A percentile compares a stretch with the other conserved stretches of the same genome.
Evolutionary conservation across 1,284 basidiomycete genomes (phyloP).

Genomic region (Nidula niveotomentosa): DNA sequence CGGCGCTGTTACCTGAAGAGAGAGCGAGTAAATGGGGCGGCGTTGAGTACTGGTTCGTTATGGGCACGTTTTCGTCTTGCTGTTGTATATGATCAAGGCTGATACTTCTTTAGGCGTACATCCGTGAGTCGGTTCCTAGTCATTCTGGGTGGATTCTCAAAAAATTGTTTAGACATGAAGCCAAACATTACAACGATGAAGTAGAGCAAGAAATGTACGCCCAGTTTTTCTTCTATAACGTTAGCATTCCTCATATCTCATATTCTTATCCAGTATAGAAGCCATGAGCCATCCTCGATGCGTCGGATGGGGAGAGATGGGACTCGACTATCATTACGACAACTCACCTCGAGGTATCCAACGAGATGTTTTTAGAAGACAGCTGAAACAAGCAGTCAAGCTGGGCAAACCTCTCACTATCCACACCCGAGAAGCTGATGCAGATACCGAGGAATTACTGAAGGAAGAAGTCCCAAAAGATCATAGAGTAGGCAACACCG

Average conservation of each 20-base stretch:
- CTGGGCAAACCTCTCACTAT: slow-evolving; percentile 76
- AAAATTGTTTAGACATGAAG: slow-evolving; percentile 56
- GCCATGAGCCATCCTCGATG: slow-evolving; percentile 79
- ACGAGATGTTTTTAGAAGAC: slow-evolving; percentile 61
- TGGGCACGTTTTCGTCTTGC: slow-evolving; percentile 47
- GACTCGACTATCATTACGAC: slow-evolving; percentile 83
- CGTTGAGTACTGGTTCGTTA: slow-evolving; percentile 73
- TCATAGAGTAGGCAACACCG: slow-evolving; percentile 46
- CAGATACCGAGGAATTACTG: slow-evolving; percentile 74
- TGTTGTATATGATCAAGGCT: background rate
- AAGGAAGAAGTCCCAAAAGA: slow-evolving; percentile 70
- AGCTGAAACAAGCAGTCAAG: slow-evolving; percentile 64
- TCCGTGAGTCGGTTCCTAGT: slow-evolving; percentile 48
- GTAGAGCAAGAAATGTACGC: slow-evolving; percentile 69
- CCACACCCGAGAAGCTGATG: slow-evolving; percentile 80
- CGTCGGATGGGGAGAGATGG: slow-evolving; percentile 85
- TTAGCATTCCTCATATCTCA: background rate
- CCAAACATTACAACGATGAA: slow-evolving; percentile 62
- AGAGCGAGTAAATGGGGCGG: slow-evolving; percentile 56
- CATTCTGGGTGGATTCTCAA: too few relatives aligned
- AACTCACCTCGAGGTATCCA: slow-evolving; percentile 70
- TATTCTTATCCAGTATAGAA: slow-evolving; percentile 45
- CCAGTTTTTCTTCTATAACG: slow-evolving; percentile 8
- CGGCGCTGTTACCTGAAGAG: slow-evolving; percentile 52
- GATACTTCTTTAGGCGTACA: slow-evolving; percentile 56